These are phyloP conservation scores for Pouteria glomerata DNA, from an alignment of 148 eudicot genomes.

Conservation along the genomic window DNA sequence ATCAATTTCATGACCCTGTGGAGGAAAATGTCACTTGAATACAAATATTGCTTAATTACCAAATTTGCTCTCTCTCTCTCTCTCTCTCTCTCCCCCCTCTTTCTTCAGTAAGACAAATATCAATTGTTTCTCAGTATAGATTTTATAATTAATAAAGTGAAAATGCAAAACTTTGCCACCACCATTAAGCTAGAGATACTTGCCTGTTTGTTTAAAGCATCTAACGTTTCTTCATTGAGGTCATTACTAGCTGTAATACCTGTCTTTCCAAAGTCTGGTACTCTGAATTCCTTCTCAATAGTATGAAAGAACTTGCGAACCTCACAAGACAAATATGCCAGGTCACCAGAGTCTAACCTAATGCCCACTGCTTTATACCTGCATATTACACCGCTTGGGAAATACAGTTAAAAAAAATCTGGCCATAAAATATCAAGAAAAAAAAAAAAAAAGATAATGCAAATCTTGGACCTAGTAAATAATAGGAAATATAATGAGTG, in stretches of 20 bases:
- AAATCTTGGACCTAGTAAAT: not conserved
- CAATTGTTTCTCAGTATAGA: not conserved
- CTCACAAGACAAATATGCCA: slow-evolving; percentile 84
- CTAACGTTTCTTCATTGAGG: slow-evolving; percentile 90
- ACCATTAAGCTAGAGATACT: slow-evolving; percentile 1
- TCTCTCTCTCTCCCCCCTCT: no score
- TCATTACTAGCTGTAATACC: slow-evolving; percentile 88
- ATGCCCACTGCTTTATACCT: slow-evolving; percentile 86
- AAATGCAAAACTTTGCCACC: not conserved
- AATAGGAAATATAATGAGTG: not conserved
- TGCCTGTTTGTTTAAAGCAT: slow-evolving; percentile 93
- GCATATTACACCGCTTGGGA: slow-evolving; percentile 11
- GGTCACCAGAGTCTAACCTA: slow-evolving; percentile 94
- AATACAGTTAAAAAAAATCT: not conserved
- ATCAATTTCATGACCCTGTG: slow-evolving; percentile 91
- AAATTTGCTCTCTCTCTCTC: no score
- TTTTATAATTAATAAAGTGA: not conserved
- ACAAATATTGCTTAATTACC: not conserved
- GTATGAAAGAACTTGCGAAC: slow-evolving; percentile 65
- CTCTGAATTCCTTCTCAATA: slow-evolving; percentile 70
- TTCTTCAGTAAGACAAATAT: not conserved
- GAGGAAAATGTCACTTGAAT: slow-evolving; percentile 9
- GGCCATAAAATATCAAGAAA: not conserved
- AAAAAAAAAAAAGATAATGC: not conserved
- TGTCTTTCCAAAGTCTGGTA: slow-evolving; percentile 69